Conservation (phyloP, 1,139 yeast genomes). For the Suhomyces maxii region DNA sequence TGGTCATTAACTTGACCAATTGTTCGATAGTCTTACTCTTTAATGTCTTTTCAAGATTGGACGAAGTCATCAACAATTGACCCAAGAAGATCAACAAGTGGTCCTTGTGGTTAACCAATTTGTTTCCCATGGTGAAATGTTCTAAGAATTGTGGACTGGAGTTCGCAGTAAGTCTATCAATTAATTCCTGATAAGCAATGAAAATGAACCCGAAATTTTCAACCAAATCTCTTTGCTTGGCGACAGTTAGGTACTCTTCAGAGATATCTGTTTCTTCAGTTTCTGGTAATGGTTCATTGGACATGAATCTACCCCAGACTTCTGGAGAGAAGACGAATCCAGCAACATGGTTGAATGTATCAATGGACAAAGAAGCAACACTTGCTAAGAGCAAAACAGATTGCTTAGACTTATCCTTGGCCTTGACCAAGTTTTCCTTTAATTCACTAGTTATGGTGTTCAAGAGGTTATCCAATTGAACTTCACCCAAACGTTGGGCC, state of each 20-base stretch:
- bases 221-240: conserved; percentile 61
- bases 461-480: conserved; percentile 33
- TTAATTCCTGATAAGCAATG: conserved; percentile 28
- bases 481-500: conserved; percentile 31
- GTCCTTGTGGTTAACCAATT: conserved; percentile 55
- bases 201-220: conserved; percentile 59
- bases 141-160: conserved; percentile 13
- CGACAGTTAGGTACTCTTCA: conserved; percentile 41
- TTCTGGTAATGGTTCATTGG: conserved; percentile 16
- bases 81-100: conserved; percentile 64
- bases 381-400: conserved; percentile 60
- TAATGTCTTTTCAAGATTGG: conserved; percentile 65
- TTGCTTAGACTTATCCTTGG: conserved; percentile 58
- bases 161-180: conserved; percentile 14
- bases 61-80: conserved; percentile 64
- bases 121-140: conserved; percentile 16
- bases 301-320: conserved; percentile 42
- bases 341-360: conserved; percentile 49
- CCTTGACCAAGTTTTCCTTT: conserved; percentile 49
- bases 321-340: conserved; percentile 32
- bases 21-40: conserved; percentile 68
- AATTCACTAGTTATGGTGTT: conserved; percentile 56
- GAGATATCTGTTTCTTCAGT: conserved; percentile 16
- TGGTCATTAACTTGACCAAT: conserved; percentile 52
- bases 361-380: conserved; percentile 41